These are phyloP conservation scores for Salisapilia sapeloensis DNA, from an alignment of 352 stramenopile genomes.

Conservation along the genomic window DNA sequence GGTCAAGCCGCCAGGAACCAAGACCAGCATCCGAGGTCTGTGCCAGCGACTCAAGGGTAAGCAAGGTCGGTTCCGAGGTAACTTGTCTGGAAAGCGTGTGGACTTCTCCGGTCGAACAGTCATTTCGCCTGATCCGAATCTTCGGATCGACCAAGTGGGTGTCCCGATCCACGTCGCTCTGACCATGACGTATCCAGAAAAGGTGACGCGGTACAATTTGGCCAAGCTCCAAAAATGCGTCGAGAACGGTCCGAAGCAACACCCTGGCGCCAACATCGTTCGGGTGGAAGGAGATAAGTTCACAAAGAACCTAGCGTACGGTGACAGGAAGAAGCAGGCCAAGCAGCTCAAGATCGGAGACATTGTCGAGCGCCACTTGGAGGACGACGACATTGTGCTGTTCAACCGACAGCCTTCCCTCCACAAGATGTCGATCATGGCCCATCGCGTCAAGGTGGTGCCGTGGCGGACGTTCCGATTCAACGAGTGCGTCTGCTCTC, in stretches of 20 bases:
- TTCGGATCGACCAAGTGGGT: slow-evolving; percentile 89
- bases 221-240: slow-evolving; percentile 91
- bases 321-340: slow-evolving; percentile 86
- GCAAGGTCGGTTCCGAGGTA: slow-evolving; percentile 96
- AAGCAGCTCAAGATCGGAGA: slow-evolving; percentile 93
- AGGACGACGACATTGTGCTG: slow-evolving; percentile 97
- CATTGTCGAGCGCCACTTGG: slow-evolving; percentile 98
- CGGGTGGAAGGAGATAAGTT: slow-evolving; percentile 74
- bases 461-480: slow-evolving; percentile 98
- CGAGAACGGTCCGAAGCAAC: slow-evolving; percentile 89
- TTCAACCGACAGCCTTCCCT: slow-evolving; percentile 99
- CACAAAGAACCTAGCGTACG: slow-evolving; percentile 88
- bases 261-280: slow-evolving; percentile 94
- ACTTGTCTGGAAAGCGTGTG: slow-evolving; percentile 97
- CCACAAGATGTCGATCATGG: slow-evolving; percentile 99
- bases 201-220: slow-evolving; percentile 96
- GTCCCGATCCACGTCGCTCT: slow-evolving; percentile 93
- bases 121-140: slow-evolving; percentile 98
- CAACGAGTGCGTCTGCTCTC: slow-evolving; percentile 98
- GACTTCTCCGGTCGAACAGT: slow-evolving; percentile 99
- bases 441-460: slow-evolving; percentile 84
- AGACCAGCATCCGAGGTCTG: slow-evolving; percentile 92
- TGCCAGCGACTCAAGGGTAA: slow-evolving; percentile 98
- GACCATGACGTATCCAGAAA: slow-evolving; percentile 98
- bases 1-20: slow-evolving; percentile 84